Base-by-base conservation (phyloP, 73 alveolate species). In the Symbiodinium pilosum region DNA sequence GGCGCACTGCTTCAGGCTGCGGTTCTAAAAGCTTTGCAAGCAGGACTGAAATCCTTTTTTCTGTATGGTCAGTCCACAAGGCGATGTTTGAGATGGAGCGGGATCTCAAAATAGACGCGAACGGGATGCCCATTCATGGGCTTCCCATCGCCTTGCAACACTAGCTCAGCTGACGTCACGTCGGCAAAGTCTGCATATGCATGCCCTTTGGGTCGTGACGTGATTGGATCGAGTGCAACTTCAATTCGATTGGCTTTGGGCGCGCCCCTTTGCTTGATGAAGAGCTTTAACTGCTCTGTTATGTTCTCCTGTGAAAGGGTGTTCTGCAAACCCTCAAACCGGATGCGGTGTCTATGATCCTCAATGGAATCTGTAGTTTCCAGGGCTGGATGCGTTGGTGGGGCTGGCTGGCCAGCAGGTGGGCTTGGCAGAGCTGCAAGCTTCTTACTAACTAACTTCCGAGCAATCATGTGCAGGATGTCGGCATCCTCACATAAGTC, bases 181-280 rank as follows among this genome's bases (percentile, higher is more conserved):
- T 88, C 95, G 30, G 36, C 28, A 69, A 88, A 88, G 47, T 88
- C 95, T 52, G 95, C 95, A 14, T 88, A 88, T 83, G 95, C 95
- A 59, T 88, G 95, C 40, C 87, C 95, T 56, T 38, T 18, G 73
- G 95, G 95, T 4, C 95, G 30, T 3, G 95, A 42, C 40, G 87
- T 88, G 44, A 88, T 64, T n/a, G 95, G 95, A 34, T 88, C 95
- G 38, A 88, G 39, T 40, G 43, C 95, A 51, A 88, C 95, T 81
- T 88, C 84, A 40, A 88, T 88, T 40, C n/a, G 43, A 43, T 26
- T 88, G 71, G 95, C 87, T 40, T 88, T 88, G 34, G 95, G 95
- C 14, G 95, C 95, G n/a, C 95, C 95, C 68, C 95, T 42, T 47
- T 88, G 95, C 43, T 88, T 88, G 73, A 88, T 88, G 73, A 88